Conservation (phyloP, 148 eudicot species). For the Amaranthus hypochondriacus region DNA sequence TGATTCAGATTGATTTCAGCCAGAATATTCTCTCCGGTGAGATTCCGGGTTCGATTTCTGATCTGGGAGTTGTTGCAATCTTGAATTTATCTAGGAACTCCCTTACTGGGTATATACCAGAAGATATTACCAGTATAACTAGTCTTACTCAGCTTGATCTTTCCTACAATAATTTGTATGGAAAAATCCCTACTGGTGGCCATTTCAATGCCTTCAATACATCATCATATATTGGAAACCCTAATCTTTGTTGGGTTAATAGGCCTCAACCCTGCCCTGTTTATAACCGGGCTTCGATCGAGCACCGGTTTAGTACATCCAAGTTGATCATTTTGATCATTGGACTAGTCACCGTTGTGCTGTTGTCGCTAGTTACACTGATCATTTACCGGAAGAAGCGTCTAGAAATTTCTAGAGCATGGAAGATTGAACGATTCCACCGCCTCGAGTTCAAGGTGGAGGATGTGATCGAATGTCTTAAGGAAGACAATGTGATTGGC, state of each 20-base stretch:
- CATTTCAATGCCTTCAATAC: conserved; percentile 41
- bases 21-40: conserved; percentile 36
- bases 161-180: conserved; percentile 47
- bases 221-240: conserved; percentile 40
- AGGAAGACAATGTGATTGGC: conserved; percentile 83
- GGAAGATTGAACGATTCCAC: conserved; percentile 82
- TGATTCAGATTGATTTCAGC: conserved; percentile 46
- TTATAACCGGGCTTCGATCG: conserved; percentile 6
- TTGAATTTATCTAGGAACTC: conserved; percentile 40
- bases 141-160: conserved; percentile 41
- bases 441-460: conserved; percentile 60
- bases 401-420: conserved; percentile 41
- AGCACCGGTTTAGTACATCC: conserved; percentile 15
- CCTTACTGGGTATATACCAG: conserved; percentile 44
- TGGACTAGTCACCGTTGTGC: conserved; percentile 20
- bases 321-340: conserved; percentile 33
- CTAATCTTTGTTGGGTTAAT: conserved; percentile 39
- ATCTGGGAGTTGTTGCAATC: conserved; percentile 18
- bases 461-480: conserved; percentile 61
- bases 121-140: conserved; percentile 19
- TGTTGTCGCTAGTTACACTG: conserved; percentile 25
- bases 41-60: conserved; percentile 33
- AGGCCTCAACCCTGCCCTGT: conserved; percentile 32
- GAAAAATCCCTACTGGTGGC: conserved; percentile 35
- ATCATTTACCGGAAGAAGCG: conserved; percentile 32